Evolutionary conservation across 2,329 filamentous ascomycete species (phyloP), one percentile per base, ranked within the genome.

Genomic region (Hypoxylon rubiginosum): DNA sequence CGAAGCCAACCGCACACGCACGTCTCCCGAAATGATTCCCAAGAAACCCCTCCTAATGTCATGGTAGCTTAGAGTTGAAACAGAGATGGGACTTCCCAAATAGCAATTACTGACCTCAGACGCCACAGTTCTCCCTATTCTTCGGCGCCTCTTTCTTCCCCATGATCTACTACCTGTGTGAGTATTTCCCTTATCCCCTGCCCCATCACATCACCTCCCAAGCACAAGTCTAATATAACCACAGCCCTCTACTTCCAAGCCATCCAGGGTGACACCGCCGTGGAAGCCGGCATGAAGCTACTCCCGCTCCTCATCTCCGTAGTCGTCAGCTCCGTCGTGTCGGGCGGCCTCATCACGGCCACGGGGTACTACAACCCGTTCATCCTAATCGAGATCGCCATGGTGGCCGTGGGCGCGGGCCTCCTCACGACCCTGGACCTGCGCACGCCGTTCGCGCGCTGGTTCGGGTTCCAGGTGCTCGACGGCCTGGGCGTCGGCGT

Each of bases 391-490:
- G 79, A 77, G n/a, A 78, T 79, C 43, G 69, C 80, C 63, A 69
- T 79, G 39, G 76, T 73, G 36, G 71, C 83, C 39, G 74, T 87
- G 59, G 86, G 86, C 8, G 75, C 80, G 2, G 88, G 86, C 15
- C 81, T 90, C 58, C 80, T 90, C 64, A 85, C 85, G 0, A 88
- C 85, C 0, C 81, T 88, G 10, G 74, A 77, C 32, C 77, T 84
- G 2, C 67, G 80, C 68, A 87, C 84, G 4, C 78, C 81, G 0
- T 75, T 83, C 1, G 73, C 76, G 11, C 77, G 81, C 39, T 90
- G 87, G 87, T 85, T 89, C 67, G 86, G 86, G 17, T 88, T 85
- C 74, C 86, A 88, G 73, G 83, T 86, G 45, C 73, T 90, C 24
- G 78, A 81, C 17, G 88, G 87, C 32, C 77, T 88, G 1, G 87